Conservation (phyloP, 202 grass and related monocot genomes). For the Saccharum hybrid region DNA sequence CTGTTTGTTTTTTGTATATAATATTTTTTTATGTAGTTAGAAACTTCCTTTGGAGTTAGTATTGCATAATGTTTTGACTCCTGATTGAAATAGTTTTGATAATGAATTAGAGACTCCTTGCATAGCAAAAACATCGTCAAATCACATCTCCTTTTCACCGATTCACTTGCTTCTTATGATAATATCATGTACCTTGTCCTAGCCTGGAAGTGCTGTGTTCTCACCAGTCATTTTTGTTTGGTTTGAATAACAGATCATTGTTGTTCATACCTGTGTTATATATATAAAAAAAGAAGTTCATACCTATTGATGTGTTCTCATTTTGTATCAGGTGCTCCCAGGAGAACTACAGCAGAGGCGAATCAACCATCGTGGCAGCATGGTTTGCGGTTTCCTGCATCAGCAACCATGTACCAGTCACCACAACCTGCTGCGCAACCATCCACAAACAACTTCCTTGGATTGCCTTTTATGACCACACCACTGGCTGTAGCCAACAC, state of each 20-base stretch:
- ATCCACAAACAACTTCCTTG: constrained; percentile 17
- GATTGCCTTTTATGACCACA: constrained; percentile 3
- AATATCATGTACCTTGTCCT: not conserved
- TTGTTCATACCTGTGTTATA: not conserved
- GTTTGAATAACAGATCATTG: not conserved
- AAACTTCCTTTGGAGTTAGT: constrained; percentile 1
- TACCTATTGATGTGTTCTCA: constrained; percentile 28
- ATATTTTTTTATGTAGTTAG: not conserved
- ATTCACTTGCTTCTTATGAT: not conserved
- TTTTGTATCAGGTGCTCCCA: constrained; percentile 37
- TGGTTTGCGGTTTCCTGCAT: constrained; percentile 2
- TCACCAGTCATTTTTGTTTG: not conserved
- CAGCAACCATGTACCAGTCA: constrained; percentile 28
- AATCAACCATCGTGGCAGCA: constrained; percentile 29
- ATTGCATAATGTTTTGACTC: not conserved
- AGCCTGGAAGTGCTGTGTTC: not conserved
- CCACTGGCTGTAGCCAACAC: constrained; percentile 16
- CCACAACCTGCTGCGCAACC: not conserved
- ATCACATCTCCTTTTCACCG: not conserved
- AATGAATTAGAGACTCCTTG: constrained; percentile 9
- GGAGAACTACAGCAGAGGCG: not conserved
- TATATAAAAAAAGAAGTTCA: not conserved
- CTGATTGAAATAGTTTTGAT: not conserved
- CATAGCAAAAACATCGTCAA: not conserved
- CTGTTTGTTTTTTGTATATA: not conserved